A percentile compares a stretch with the other conserved stretches of the same genome.
These are phyloP conservation scores for Saturnispora sekii DNA, from an alignment of 805 yeast species.

Conservation along the genomic window DNA sequence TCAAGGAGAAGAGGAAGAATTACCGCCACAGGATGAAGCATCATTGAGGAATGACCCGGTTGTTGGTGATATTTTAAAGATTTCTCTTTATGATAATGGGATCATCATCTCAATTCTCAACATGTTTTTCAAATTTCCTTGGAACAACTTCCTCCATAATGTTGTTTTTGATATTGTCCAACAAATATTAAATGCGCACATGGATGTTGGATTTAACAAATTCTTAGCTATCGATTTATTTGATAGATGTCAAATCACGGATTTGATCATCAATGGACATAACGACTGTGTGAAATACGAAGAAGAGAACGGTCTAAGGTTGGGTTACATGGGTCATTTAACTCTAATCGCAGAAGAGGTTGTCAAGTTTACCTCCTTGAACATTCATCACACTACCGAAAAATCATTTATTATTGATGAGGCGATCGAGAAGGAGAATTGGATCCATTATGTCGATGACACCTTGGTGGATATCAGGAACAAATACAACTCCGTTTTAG, in stretches of 20 bases:
- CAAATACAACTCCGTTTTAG: conserved; percentile 87
- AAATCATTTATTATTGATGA: conserved; percentile 45
- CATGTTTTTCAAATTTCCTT: conserved; percentile 77
- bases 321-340: conserved; percentile 54
- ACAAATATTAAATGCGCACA: conserved; percentile 75
- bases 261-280: conserved; percentile 50
- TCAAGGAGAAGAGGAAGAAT: conserved; percentile 14
- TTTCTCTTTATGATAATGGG: conserved; percentile 65
- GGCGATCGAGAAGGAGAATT: conserved; percentile 21
- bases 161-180: conserved; percentile 94
- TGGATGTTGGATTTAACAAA: conserved; percentile 34
- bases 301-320: conserved; percentile 41
- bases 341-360: conserved; percentile 50
- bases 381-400: conserved; percentile 47
- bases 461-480: conserved; percentile 83
- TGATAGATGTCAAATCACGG: conserved; percentile 44
- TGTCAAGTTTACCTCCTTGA: conserved; percentile 53
- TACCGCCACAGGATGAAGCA: conserved; percentile 16
- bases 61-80: conserved; percentile 82
- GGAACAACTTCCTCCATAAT: conserved; percentile 96
- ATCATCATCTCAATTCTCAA: conserved; percentile 58
- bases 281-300: conserved; percentile 41
- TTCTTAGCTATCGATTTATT: conserved; percentile 29
- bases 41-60: conserved; percentile 50
- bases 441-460: conserved; percentile 60